These are phyloP conservation scores for Phytophthora pistaciae DNA, from an alignment of 352 stramenopile species.

Conservation along the genomic window DNA sequence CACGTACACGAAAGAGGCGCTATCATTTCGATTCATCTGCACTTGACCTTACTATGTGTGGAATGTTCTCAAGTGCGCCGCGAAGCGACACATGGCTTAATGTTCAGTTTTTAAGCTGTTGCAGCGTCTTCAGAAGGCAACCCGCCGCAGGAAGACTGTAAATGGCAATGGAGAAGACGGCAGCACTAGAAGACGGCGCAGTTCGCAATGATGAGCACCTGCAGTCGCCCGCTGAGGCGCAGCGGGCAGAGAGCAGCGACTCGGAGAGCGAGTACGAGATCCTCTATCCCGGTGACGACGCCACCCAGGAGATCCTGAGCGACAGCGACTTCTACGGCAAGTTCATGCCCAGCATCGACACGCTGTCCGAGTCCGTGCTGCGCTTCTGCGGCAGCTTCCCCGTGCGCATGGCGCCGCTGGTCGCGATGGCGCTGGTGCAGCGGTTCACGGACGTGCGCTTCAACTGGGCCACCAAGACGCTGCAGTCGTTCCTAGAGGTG, in stretches of 20 bases:
- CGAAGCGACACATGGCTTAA: neutral
- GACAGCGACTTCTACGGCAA: slow-evolving; percentile 62
- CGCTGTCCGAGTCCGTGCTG: slow-evolving; percentile 63
- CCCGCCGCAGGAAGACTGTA: neutral
- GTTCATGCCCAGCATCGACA: slow-evolving; percentile 60
- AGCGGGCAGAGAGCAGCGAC: slow-evolving; percentile 32
- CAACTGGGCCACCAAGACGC: slow-evolving; percentile 85
- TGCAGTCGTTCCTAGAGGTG: slow-evolving; percentile 87
- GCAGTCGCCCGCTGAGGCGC: neutral
- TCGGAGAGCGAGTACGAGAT: slow-evolving; percentile 72
- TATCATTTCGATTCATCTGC: neutral
- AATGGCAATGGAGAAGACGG: neutral
- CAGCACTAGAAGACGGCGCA: neutral
- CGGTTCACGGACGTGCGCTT: slow-evolving; percentile 79
- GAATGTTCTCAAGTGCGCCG: neutral
- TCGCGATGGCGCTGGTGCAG: slow-evolving; percentile 59
- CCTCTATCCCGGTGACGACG: slow-evolving; percentile 53
- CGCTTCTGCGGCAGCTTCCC: slow-evolving; percentile 69
- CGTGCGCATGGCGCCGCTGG: slow-evolving; percentile 57
- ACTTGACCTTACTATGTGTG: neutral
- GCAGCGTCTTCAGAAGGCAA: no score
- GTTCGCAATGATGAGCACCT: neutral
- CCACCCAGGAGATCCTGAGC: slow-evolving; percentile 55
- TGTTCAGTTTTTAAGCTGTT: neutral
- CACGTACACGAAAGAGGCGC: neutral